phyloP scores from a whole-genome alignment of 2,329 filamentous ascomycete genomes.

The Pestalotiopsis fici region DNA sequence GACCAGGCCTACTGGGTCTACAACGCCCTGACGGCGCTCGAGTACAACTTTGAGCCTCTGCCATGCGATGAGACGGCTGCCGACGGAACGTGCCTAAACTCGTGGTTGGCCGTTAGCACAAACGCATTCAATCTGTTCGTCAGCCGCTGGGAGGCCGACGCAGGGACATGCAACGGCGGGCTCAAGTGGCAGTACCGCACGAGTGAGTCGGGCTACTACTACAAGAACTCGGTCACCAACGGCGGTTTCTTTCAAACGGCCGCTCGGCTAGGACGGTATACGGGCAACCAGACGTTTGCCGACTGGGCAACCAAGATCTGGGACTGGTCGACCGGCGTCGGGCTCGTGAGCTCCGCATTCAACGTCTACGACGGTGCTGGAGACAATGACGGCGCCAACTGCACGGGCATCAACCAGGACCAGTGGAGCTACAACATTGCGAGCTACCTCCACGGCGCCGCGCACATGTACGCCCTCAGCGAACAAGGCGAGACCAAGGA shows the following conservation, averaged over 20 bases:
- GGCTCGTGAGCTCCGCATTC: slow-evolving; percentile 36
- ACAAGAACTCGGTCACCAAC: slow-evolving; percentile 34
- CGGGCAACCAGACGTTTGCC: slow-evolving; percentile 56
- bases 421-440: slow-evolving; percentile 47
- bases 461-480: slow-evolving; percentile 43
- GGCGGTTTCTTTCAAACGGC: slow-evolving; percentile 36
- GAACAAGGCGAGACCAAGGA: slow-evolving; percentile 19
- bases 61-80: slow-evolving; percentile 24
- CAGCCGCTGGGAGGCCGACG: slow-evolving; percentile 55
- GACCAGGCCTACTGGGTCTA: slow-evolving; percentile 54
- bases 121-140: slow-evolving; percentile 52
- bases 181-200: slow-evolving; percentile 62
- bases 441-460: slow-evolving; percentile 38
- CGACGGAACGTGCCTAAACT: slow-evolving; percentile 38
- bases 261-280: slow-evolving; percentile 58
- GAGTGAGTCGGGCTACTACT: slow-evolving; percentile 54
- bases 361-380: slow-evolving; percentile 38
- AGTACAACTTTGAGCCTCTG: slow-evolving; percentile 39
- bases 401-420: slow-evolving; percentile 18
- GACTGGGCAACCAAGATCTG: slow-evolving; percentile 59
- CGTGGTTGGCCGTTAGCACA: slow-evolving; percentile 50
- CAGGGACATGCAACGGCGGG: slow-evolving; percentile 51
- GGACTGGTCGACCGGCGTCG: slow-evolving; percentile 39
- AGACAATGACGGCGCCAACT: slow-evolving; percentile 30
- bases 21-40: slow-evolving; percentile 45